Evolutionary conservation across 495 filamentous ascomycete genomes (phyloP).

Genomic region (Annulohypoxylon moriforme): DNA sequence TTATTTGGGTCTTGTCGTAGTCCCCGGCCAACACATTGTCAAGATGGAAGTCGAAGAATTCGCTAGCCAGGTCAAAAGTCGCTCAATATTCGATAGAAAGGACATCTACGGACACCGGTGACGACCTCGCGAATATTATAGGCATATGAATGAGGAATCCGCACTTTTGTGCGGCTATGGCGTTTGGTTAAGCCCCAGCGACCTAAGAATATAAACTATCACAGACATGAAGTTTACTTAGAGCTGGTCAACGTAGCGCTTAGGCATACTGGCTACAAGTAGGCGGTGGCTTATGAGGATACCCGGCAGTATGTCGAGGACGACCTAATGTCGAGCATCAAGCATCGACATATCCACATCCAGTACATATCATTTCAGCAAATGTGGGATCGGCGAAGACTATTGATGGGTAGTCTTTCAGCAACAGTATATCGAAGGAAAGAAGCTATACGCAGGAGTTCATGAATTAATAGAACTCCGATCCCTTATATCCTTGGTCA

Average conservation of each 20-base stretch:
- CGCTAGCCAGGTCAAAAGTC: conserved; percentile 55
- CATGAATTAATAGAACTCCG: neutral
- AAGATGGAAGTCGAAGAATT: conserved; percentile 91
- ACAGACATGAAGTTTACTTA: neutral
- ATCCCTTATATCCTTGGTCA: too few species aligned
- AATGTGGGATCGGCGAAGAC: neutral
- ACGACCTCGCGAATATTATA: neutral
- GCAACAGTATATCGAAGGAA: neutral
- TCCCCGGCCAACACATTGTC: conserved; percentile 85
- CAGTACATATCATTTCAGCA: neutral
- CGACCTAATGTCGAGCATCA: neutral
- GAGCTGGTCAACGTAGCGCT: neutral
- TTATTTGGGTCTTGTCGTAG: conserved; percentile 88
- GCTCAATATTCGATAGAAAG: conserved; percentile 37
- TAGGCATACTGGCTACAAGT: neutral
- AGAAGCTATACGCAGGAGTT: neutral
- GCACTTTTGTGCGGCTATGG: neutral
- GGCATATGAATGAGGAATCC: too few species aligned
- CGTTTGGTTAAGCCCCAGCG: neutral
- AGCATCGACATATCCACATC: neutral
- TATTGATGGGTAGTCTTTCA: neutral
- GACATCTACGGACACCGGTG: conserved; percentile 33
- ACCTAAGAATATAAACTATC: neutral
- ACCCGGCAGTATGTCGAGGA: neutral
- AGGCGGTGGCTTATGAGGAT: neutral